phyloP scores from a whole-genome alignment of 495 filamentous ascomycete genomes.

The Aspergillus wentii region DNA sequence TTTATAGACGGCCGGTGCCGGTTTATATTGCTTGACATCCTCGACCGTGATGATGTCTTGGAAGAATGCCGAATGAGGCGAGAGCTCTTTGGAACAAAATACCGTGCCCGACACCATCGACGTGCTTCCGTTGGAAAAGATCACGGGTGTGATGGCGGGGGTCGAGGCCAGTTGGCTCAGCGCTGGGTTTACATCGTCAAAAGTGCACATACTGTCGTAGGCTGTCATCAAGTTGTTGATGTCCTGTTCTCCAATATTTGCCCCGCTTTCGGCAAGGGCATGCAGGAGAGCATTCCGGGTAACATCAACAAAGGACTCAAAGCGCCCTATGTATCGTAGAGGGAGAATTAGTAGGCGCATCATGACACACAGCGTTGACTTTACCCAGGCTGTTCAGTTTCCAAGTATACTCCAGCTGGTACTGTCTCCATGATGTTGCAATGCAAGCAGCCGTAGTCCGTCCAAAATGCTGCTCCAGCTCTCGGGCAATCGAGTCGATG shows the following conservation, averaged over 20 bases:
- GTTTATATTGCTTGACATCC: slow-evolving; percentile 60
- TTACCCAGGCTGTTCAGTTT: slow-evolving; percentile 74
- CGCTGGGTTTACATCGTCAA: slow-evolving; percentile 57
- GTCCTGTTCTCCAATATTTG: slow-evolving; percentile 34
- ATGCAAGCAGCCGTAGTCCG: slow-evolving; percentile 51
- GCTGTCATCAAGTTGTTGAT: slow-evolving; percentile 51
- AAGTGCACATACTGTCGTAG: slow-evolving; percentile 68
- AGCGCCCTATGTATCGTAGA: slow-evolving; percentile 49
- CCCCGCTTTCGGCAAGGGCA: slow-evolving; percentile 52
- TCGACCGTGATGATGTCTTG: slow-evolving; percentile 59
- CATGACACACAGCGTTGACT: slow-evolving; percentile 1
- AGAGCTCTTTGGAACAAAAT: slow-evolving; percentile 48
- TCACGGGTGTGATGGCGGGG: slow-evolving; percentile 44
- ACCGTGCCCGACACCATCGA: slow-evolving; percentile 61
- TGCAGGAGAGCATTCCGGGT: slow-evolving; percentile 60
- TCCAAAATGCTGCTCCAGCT: slow-evolving; percentile 46
- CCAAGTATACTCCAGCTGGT: slow-evolving; percentile 83
- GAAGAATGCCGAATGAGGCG: slow-evolving; percentile 45
- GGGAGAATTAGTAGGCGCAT: not conserved
- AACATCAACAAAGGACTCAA: slow-evolving; percentile 60
- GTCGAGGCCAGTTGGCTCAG: slow-evolving; percentile 39
- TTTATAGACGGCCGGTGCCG: slow-evolving; percentile 57
- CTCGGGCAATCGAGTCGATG: slow-evolving; percentile 58
- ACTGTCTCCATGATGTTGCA: slow-evolving; percentile 52
- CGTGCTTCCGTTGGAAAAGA: slow-evolving; percentile 73